Evolutionary conservation across 164 flowering plant genomes (phyloP).

Genomic region (Magnolia kwangsiensis): DNA sequence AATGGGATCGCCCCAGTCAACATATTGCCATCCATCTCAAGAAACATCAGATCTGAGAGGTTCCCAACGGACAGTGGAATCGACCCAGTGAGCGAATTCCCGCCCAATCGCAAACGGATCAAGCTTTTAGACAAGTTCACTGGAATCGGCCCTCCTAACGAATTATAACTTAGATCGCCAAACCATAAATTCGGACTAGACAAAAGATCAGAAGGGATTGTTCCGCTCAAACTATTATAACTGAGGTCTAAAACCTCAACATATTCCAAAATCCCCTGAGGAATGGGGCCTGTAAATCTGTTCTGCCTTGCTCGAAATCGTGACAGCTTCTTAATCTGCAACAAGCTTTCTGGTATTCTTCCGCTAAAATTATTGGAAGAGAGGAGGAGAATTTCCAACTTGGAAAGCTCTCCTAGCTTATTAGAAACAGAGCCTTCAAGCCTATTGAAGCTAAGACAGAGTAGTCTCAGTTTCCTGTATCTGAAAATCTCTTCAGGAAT

Average conservation of each 20-base stretch:
- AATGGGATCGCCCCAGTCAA: slow-evolving; percentile 46
- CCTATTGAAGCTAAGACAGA: slow-evolving; percentile 44
- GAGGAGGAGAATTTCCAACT: slow-evolving; percentile 40
- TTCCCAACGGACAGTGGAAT: slow-evolving; percentile 24
- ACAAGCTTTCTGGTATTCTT: slow-evolving; percentile 38
- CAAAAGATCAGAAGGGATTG: slow-evolving; percentile 51
- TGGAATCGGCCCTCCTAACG: slow-evolving; percentile 48
- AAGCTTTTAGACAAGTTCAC: slow-evolving; percentile 32
- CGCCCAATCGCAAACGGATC: slow-evolving; percentile 58
- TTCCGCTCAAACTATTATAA: slow-evolving; percentile 43
- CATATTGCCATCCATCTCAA: slow-evolving; percentile 57
- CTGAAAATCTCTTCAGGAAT: slow-evolving; percentile 35
- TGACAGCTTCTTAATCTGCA: slow-evolving; percentile 28
- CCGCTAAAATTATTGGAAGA: slow-evolving; percentile 49
- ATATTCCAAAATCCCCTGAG: slow-evolving; percentile 34
- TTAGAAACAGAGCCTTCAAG: slow-evolving; percentile 46
- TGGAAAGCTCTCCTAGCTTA: slow-evolving; percentile 38
- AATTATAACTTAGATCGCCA: slow-evolving; percentile 53
- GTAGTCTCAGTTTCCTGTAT: slow-evolving; percentile 32
- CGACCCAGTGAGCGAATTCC: slow-evolving; percentile 44
- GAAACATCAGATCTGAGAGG: slow-evolving; percentile 40
- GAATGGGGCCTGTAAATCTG: slow-evolving; percentile 41
- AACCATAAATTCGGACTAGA: slow-evolving; percentile 30
- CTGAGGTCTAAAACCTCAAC: slow-evolving; percentile 53
- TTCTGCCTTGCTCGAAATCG: slow-evolving; percentile 64